phyloP scores from a whole-genome alignment of 139 green algal genomes.

The Micromonas commoda region DNA sequence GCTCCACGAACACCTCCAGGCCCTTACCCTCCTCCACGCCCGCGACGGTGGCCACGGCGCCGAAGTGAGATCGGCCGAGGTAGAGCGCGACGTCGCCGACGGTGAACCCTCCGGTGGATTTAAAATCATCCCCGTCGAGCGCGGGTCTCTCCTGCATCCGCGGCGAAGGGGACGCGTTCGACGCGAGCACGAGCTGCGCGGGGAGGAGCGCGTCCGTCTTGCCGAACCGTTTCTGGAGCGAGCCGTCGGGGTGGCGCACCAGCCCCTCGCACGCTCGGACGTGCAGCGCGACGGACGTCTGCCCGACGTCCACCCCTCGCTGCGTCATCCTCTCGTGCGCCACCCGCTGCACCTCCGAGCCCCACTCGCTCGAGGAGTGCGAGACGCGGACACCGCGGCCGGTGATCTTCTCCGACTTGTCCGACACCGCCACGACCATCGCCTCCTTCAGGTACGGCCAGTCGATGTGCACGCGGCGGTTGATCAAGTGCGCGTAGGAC shows the following conservation, averaged over 20 bases:
- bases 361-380: constrained; percentile 7
- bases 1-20: constrained; percentile 5
- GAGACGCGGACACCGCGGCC: background rate
- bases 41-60: constrained; percentile 59
- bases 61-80: constrained; percentile 67
- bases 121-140: background rate
- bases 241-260: constrained; percentile 61
- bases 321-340: constrained; percentile 20
- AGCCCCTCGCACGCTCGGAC: constrained; percentile 62
- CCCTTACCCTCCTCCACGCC: constrained; percentile 23
- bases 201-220: constrained; percentile 57
- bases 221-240: constrained; percentile 68
- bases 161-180: constrained; percentile 48
- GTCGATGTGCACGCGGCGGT: constrained; percentile 66
- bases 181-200: constrained; percentile 52
- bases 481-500: constrained; percentile 48
- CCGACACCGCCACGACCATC: constrained; percentile 29
- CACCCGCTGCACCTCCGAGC: background rate
- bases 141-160: constrained; percentile 41
- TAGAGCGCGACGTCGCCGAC: constrained; percentile 49
- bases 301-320: constrained; percentile 53
- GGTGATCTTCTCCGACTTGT: constrained; percentile 19
- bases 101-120: background rate
- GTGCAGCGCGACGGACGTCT: constrained; percentile 52
- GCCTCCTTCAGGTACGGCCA: constrained; percentile 76